phyloP scores from a whole-genome alignment of 2,329 filamentous ascomycete genomes.

The Ceratocystis eucalypticola region DNA sequence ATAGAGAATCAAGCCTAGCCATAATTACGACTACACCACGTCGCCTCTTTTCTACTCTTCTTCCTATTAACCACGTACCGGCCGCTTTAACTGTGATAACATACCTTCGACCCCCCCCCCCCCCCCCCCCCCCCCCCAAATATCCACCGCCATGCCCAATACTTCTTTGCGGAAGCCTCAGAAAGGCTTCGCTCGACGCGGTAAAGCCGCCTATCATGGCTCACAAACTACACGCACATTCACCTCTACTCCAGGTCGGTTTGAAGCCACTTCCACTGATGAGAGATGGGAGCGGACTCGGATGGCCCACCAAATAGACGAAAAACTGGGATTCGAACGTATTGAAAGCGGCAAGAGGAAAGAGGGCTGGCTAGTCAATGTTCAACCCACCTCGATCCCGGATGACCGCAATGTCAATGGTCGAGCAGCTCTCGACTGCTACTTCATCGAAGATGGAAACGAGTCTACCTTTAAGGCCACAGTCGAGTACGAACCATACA shows the following conservation, averaged over 20 bases:
- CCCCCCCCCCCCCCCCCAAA: slow-evolving; percentile 4
- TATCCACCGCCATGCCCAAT: slow-evolving; percentile 40
- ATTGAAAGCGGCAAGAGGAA: slow-evolving; percentile 75
- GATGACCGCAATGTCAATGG: slow-evolving; percentile 75
- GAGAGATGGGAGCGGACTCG: slow-evolving; percentile 80
- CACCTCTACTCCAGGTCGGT: slow-evolving; percentile 54
- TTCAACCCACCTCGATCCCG: slow-evolving; percentile 78
- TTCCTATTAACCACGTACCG: not conserved
- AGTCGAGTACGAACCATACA: slow-evolving; percentile 92
- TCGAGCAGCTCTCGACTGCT: slow-evolving; percentile 84
- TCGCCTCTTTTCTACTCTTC: slow-evolving; percentile 2
- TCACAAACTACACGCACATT: slow-evolving; percentile 59
- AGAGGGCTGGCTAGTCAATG: slow-evolving; percentile 88
- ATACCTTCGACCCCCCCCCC: not conserved
- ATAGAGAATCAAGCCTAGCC: not conserved
- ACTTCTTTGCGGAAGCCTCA: slow-evolving; percentile 46
- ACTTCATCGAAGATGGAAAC: slow-evolving; percentile 67
- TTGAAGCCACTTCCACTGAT: slow-evolving; percentile 79
- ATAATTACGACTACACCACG: not conserved
- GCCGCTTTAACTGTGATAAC: not conserved
- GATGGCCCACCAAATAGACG: slow-evolving; percentile 80
- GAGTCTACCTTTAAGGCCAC: slow-evolving; percentile 89
- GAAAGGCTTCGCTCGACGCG: slow-evolving; percentile 56
- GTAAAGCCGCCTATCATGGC: slow-evolving; percentile 58
- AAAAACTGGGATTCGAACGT: slow-evolving; percentile 82